Conservation (phyloP, 345 rosid species). For the Acer campestre region DNA sequence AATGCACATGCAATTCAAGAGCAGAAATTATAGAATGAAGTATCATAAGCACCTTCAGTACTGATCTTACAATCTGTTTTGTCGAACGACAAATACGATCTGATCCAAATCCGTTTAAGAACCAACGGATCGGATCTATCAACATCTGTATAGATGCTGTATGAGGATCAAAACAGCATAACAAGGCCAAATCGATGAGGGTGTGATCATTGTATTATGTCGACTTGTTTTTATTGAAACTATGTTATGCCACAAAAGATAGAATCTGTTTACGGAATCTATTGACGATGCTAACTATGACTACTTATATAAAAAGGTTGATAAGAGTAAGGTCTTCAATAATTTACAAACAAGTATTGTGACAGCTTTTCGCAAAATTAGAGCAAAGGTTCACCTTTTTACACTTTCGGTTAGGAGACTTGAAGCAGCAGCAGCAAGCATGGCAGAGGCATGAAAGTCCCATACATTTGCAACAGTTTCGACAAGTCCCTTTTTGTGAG, state of each 20-base stretch:
- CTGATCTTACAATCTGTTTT: neutral
- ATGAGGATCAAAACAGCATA: neutral
- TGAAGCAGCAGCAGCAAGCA: conserved; percentile 19
- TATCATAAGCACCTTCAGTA: too few species aligned
- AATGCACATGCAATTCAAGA: neutral
- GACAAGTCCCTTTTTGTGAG: neutral
- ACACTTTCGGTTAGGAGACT: neutral
- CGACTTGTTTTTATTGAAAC: neutral
- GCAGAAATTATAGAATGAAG: neutral
- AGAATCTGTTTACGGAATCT: neutral
- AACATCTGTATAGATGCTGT: neutral
- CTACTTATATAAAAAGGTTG: neutral
- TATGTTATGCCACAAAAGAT: neutral
- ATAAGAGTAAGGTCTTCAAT: neutral
- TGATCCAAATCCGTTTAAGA: too few species aligned
- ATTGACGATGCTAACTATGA: neutral
- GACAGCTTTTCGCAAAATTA: conserved; percentile 17
- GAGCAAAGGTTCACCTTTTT: conserved; percentile 26
- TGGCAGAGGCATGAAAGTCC: conserved; percentile 16
- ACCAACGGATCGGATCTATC: too few species aligned
- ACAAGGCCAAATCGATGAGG: neutral
- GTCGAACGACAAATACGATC: too few species aligned
- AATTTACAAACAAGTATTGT: conserved; percentile 20
- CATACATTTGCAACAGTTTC: conserved; percentile 13
- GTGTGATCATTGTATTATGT: neutral